Base-by-base conservation (phyloP, 768 basidiomycete species). In the Kwoniella shandongensis region DNA sequence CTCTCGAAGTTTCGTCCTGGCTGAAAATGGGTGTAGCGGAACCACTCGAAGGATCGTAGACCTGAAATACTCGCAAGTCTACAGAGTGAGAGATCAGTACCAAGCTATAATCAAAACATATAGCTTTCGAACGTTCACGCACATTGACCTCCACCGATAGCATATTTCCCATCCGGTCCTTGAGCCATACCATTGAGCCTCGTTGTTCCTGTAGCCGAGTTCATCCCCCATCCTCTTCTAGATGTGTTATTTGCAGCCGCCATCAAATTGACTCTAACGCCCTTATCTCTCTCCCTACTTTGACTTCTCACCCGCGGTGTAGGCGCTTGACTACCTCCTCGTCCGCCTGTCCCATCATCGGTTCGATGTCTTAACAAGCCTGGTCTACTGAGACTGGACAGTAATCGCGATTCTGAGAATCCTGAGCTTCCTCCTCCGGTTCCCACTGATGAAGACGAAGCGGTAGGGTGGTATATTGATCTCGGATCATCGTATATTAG, bases 111-210 rank as follows among this genome's bases (percentile, higher is more conserved):
- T n/a, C n/a, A n/a, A n/a, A n/a, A n/a, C n/a, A n/a, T n/a, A 52
- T 52, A 23, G 7, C 38, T 22, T 17, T 17, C 10, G 18, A 12
- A 54, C 17, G n/a, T 15, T 23, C 10, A 62, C 64, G 57, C 57
- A 69, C 70, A 69, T 29, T 70, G 71, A 10, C 67, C 69, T 20
- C 73, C 67, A 11, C 67, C 75, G 13, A 76, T 62, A 13, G 66
- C 65, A 44, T 67, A 69, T 20, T 53, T 55, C n/a, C 72, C 75
- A 0, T 67, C 65, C 6, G 70, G 62, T 12, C 72, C 72, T 51
- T 60, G 51, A 3, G 68, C 71, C 74, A 76, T 76, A 26, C 57
- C 57, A 11, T 51, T 61, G 17, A 69, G 20, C 40, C 64, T 59
- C 1, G 60, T 51, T 11, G 44, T 46, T 7, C 50, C 56, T 7